phyloP scores from a whole-genome alignment of 139 green algal genomes.

The Edaphochlamys debaryana region DNA sequence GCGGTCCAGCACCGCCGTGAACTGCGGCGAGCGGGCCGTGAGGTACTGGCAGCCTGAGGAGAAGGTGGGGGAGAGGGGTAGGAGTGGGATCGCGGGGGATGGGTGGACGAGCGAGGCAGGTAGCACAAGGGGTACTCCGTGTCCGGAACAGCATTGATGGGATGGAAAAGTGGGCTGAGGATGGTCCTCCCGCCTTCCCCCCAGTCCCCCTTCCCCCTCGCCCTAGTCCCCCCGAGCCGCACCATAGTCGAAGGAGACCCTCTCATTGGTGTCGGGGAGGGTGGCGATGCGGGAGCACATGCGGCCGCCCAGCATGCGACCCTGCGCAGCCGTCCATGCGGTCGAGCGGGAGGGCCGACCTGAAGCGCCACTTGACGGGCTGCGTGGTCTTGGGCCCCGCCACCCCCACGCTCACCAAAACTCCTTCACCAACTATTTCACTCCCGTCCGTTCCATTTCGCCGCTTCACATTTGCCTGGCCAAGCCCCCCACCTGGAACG shows the following conservation, averaged over 20 bases:
- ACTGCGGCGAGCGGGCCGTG: background rate
- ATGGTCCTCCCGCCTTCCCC: too few relatives aligned
- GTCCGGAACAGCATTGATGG: too few relatives aligned
- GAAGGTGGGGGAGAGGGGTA: background rate
- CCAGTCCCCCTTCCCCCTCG: too few relatives aligned
- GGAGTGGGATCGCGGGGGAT: background rate
- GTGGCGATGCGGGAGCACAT: constrained; percentile 20
- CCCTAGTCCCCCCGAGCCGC: too few relatives aligned
- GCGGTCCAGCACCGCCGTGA: background rate
- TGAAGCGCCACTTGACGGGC: background rate
- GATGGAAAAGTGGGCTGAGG: too few relatives aligned
- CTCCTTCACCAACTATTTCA: too few relatives aligned
- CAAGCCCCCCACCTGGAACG: background rate
- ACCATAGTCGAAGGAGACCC: constrained; percentile 33
- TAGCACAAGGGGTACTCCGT: too few relatives aligned
- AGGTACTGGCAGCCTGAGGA: constrained; percentile 34
- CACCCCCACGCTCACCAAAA: too few relatives aligned
- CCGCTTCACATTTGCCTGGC: background rate
- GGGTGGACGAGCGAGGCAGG: background rate
- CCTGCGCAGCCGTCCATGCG: background rate
- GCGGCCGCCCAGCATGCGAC: constrained; percentile 28
- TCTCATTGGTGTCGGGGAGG: background rate
- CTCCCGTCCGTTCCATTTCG: too few relatives aligned
- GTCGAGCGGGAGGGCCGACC: background rate
- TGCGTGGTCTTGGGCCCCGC: too few relatives aligned